phyloP scores from a whole-genome alignment of 768 basidiomycete species.

The Phlebiopsis flavidoalba region DNA sequence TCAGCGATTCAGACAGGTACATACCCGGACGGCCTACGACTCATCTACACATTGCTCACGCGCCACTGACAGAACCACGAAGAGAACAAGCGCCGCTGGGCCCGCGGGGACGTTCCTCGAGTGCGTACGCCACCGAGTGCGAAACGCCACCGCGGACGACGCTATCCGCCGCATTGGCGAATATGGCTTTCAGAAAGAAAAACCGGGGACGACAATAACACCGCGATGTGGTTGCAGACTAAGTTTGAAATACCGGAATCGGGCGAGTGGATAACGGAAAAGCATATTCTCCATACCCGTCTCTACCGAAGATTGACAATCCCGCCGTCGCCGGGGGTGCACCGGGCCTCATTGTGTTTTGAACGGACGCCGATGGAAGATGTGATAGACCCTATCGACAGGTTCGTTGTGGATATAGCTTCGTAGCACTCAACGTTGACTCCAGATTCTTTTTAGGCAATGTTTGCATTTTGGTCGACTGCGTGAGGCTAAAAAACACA shows the following conservation, averaged over 20 bases:
- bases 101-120: constrained; percentile 64
- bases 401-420: constrained; percentile 33
- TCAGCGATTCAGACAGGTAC: constrained; percentile 63
- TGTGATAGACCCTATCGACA: constrained; percentile 61
- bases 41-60: neutral
- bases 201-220: constrained; percentile 57
- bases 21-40: constrained; percentile 5
- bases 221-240: constrained; percentile 74
- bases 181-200: constrained; percentile 78
- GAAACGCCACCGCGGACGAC: constrained; percentile 20
- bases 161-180: constrained; percentile 42
- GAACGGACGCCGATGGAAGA: constrained; percentile 66
- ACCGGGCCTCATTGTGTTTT: constrained; percentile 70
- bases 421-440: constrained; percentile 1
- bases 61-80: constrained; percentile 53
- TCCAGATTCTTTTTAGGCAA: constrained; percentile 39
- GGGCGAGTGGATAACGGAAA: constrained; percentile 57
- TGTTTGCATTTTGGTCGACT: constrained; percentile 70
- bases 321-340: constrained; percentile 31
- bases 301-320: constrained; percentile 17
- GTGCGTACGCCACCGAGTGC: constrained; percentile 36
- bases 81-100: constrained; percentile 71
- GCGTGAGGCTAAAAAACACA: constrained; percentile 64
- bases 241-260: constrained; percentile 70
- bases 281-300: constrained; percentile 58